These are phyloP conservation scores for Tricholoma hemisulphureum DNA, from an alignment of 768 basidiomycete genomes.

Conservation along the genomic window DNA sequence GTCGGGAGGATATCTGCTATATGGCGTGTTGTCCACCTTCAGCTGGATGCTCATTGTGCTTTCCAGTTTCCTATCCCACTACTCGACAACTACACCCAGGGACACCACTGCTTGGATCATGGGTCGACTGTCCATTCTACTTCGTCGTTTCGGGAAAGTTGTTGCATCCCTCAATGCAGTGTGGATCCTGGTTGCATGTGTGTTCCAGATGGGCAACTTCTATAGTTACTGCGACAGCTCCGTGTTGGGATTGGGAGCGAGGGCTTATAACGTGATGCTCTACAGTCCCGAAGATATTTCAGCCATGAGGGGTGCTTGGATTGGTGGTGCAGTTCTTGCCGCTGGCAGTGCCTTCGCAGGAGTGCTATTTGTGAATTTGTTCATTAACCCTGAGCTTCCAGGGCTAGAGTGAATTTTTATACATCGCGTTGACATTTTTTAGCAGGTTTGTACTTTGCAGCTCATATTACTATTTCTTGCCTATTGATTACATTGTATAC, in stretches of 20 bases:
- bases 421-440: too few relatives aligned
- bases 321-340: slow-evolving; percentile 5
- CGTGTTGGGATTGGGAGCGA: slow-evolving; percentile 23
- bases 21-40: slow-evolving; percentile 29
- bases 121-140: slow-evolving; percentile 18
- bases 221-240: slow-evolving; percentile 32
- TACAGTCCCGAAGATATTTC: slow-evolving; percentile 6
- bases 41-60: slow-evolving; percentile 29
- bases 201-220: slow-evolving; percentile 26
- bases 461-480: too few relatives aligned
- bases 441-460: too few relatives aligned
- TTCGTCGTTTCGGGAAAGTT: slow-evolving; percentile 31
- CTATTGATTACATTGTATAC: too few relatives aligned
- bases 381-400: slow-evolving; percentile 4
- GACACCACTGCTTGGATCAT: slow-evolving; percentile 6
- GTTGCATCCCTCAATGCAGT: slow-evolving; percentile 30
- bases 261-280: slow-evolving; percentile 32
- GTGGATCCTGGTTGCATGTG: slow-evolving; percentile 27
- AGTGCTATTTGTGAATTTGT: slow-evolving; percentile 8
- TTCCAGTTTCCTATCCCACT: slow-evolving; percentile 30
- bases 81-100: slow-evolving; percentile 11
- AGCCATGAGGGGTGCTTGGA: slow-evolving; percentile 7
- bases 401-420: neutral
- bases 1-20: slow-evolving; percentile 30
- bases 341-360: slow-evolving; percentile 6